Percentiles rank a stretch among this genome's conserved stretches.
These are phyloP conservation scores for Gossypium gossypioides DNA, from an alignment of 441 rosid genomes.

Conservation along the genomic window DNA sequence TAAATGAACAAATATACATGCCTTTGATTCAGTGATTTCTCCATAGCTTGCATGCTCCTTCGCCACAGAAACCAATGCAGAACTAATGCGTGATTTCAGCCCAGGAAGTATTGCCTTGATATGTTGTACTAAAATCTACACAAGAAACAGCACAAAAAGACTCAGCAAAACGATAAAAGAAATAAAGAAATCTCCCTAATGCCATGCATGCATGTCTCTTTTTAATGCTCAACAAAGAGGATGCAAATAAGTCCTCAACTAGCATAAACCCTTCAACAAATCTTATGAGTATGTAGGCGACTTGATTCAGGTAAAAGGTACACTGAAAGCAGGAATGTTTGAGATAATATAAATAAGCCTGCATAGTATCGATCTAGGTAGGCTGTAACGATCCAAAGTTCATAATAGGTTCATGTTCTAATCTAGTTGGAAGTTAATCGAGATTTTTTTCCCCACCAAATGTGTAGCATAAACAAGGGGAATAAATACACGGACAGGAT, in stretches of 20 bases:
- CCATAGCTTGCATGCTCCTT: slow-evolving; percentile 95
- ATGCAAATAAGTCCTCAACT: neutral
- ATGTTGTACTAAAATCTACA: slow-evolving; percentile 82
- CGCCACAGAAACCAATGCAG: slow-evolving; percentile 61
- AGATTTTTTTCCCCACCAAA: neutral
- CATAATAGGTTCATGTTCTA: neutral
- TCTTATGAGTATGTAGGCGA: neutral
- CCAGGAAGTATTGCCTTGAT: slow-evolving; percentile 76
- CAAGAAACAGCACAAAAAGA: slow-evolving; percentile 8
- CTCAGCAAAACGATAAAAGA: neutral
- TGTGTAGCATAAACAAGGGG: neutral
- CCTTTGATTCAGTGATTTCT: slow-evolving; percentile 84
- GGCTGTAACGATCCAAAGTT: neutral
- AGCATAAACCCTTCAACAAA: neutral
- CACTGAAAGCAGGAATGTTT: neutral
- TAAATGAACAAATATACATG: slow-evolving; percentile 15
- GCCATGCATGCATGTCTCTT: neutral
- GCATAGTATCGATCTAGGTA: neutral
- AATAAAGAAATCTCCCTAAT: neutral
- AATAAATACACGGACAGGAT: neutral
- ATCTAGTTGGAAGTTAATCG: neutral
- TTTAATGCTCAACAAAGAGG: neutral
- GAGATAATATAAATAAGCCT: neutral
- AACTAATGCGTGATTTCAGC: slow-evolving; percentile 69
- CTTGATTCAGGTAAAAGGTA: neutral